Evolutionary conservation across 371 early-diverging fungal genomes (phyloP).

Genomic region (Enterospora canceri): DNA sequence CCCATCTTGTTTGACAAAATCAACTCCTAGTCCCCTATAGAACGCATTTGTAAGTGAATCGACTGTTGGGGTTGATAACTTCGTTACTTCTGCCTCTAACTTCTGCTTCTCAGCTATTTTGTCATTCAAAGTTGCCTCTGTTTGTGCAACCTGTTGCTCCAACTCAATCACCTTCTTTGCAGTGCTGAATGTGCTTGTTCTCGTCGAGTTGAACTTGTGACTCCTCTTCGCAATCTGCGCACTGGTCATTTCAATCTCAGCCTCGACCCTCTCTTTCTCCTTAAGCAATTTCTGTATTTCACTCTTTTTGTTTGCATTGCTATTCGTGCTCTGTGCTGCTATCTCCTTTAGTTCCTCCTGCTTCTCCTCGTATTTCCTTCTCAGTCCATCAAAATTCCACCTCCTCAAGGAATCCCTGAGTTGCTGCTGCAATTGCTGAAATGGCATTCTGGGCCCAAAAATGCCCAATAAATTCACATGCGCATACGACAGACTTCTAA

Average conservation of each 20-base stretch:
- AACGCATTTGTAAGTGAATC: conserved; percentile 17
- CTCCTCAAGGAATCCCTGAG: neutral
- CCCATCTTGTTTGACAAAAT: conserved; percentile 10
- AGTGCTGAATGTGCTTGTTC: conserved; percentile 10
- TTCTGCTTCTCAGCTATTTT: neutral
- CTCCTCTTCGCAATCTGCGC: conserved; percentile 18
- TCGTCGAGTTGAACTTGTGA: conserved; percentile 3
- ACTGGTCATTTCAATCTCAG: neutral
- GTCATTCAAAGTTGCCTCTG: neutral
- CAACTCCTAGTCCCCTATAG: conserved; percentile 28
- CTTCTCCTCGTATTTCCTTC: neutral
- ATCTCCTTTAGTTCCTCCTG: neutral
- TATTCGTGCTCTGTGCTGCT: neutral
- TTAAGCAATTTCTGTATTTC: neutral
- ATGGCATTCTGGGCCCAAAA: neutral
- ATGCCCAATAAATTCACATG: neutral
- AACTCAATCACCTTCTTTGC: conserved; percentile 19
- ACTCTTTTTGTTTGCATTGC: neutral
- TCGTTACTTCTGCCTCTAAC: conserved; percentile 1
- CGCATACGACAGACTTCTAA: neutral
- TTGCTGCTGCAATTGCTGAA: neutral
- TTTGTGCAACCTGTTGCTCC: conserved; percentile 18
- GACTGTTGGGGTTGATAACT: conserved; percentile 11
- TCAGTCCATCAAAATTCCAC: neutral
- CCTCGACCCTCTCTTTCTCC: neutral